phyloP scores from a whole-genome alignment of 176 grass and related monocot genomes.

The Zea mays region Zm-B73-REFERENCE-NAM-5.0 NC_050098.1:140363001-140363500 shows the following conservation, averaged over 20 bases:
- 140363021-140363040: neutral
- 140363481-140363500: neutral
- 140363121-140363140: slow-evolving; percentile 3
- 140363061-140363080: slow-evolving; percentile 15
- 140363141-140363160: slow-evolving; percentile 27
- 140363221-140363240: neutral
- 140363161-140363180: slow-evolving; percentile 5
- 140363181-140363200: neutral
- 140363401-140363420: neutral
- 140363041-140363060: neutral
- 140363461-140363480: neutral
- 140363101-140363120: neutral
- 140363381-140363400: neutral
- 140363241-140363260: neutral
- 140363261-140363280: neutral
- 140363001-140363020: neutral
- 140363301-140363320: neutral
- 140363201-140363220: neutral
- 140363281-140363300: slow-evolving; percentile 12
- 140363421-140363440: neutral
- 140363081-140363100: slow-evolving; percentile 16
- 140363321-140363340: neutral
- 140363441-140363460: neutral
- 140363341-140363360: neutral
- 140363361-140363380: neutral